Conservation (phyloP, 2,329 filamentous ascomycete species). For the Botrytis fabae region DNA sequence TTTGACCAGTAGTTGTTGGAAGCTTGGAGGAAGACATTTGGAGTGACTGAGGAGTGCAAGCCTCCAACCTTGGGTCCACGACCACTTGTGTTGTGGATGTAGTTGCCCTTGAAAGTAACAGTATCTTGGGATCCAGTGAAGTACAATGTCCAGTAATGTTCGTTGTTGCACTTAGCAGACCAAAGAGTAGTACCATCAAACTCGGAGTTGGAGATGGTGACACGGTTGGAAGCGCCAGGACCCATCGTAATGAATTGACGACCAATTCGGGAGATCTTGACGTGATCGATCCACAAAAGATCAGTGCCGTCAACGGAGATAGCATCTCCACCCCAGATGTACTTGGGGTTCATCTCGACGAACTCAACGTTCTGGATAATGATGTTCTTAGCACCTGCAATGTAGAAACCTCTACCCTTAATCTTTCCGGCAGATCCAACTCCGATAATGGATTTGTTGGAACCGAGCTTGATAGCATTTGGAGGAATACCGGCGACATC, state of each 20-base stretch:
- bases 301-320: slow-evolving; percentile 53
- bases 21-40: slow-evolving; percentile 8
- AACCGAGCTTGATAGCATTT: background rate
- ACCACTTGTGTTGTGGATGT: slow-evolving; percentile 47
- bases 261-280: slow-evolving; percentile 44
- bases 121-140: slow-evolving; percentile 45
- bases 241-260: slow-evolving; percentile 46
- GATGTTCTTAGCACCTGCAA: background rate
- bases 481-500: background rate
- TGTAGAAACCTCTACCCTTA: slow-evolving; percentile 1
- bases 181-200: slow-evolving; percentile 5
- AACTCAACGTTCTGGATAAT: slow-evolving; percentile 49
- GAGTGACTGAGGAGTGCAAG: background rate
- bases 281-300: slow-evolving; percentile 41
- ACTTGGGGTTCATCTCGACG: slow-evolving; percentile 56
- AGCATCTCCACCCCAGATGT: slow-evolving; percentile 61
- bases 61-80: slow-evolving; percentile 47
- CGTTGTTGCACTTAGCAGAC: slow-evolving; percentile 8
- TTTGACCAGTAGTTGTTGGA: slow-evolving; percentile 5
- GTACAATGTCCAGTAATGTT: slow-evolving; percentile 5
- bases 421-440: background rate
- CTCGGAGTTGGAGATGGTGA: slow-evolving; percentile 48
- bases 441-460: background rate
- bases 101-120: slow-evolving; percentile 48
- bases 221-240: slow-evolving; percentile 39